Base-by-base conservation (phyloP, 352 stramenopile genomes). In the Phytophthora tubulina region DNA sequence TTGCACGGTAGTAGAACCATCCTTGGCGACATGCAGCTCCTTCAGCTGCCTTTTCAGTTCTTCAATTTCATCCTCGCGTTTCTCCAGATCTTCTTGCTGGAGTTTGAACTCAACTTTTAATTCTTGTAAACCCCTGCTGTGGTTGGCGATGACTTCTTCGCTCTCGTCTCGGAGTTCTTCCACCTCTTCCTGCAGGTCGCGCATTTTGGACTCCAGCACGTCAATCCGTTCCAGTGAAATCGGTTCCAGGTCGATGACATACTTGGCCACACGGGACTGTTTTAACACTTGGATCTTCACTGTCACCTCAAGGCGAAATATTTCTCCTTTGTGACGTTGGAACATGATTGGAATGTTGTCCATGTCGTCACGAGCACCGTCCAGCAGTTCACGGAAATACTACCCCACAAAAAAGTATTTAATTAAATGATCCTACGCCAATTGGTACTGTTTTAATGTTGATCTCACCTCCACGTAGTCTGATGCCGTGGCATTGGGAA, bases 171-270 rank as follows among this genome's bases (percentile, higher is more conserved):
- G 58, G 48, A 73, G 58, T 14, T 11, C 10, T 3, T 69, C 17
- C 1, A 72, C 3, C 30, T 60, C 49, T 27, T 61, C 49, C 30
- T 66, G 30, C 35, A 51, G 39, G 6, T 72, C 64, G 9, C 64
- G 48, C 50, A 72, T 27, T 39, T 62, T 72, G n/a, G 63, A 65
- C 55, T 72, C 54, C 9, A 72, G 15, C 10, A 72, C 48, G 10
- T 72, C 55, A 31, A 67, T 61, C 17, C 33, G 55, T 13, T 66
- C 46, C 17, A 69, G 9, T 3, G 58, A 33, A 21, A 69, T 27
- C 7, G 66, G 51, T 13, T 73, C 42, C 13, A 73, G 36, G 15
- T 38, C 31, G n/a, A 75, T 53, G 0, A 11, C 41, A 44, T 75
- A 75, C 10, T 31, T 71, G 6, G 30, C 42, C 33, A 63, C 36